phyloP scores from a whole-genome alignment of 306 rosid species.

The Canavalia gladiata region DNA sequence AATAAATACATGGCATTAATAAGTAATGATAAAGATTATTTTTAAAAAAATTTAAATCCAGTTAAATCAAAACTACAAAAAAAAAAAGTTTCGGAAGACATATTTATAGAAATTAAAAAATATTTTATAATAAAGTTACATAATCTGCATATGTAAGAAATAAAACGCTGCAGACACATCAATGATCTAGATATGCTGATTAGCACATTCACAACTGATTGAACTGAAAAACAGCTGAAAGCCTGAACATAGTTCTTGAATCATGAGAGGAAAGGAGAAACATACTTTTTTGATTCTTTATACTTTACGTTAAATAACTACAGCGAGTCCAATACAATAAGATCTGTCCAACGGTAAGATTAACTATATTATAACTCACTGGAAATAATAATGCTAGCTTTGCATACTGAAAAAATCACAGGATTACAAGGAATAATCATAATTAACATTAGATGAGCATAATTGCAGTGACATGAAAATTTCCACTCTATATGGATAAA shows the following conservation, averaged over 20 bases:
- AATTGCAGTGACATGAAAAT: conserved; percentile 1
- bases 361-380: neutral
- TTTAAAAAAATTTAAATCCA: no score
- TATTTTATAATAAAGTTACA: neutral
- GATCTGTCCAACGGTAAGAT: neutral
- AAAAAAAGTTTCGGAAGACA: no score
- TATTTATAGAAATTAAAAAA: no score
- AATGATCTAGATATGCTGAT: neutral
- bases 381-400: neutral
- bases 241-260: conserved; percentile 2
- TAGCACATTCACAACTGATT: neutral
- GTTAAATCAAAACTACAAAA: no score
- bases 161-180: neutral
- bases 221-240: conserved; percentile 11
- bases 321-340: neutral
- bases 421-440: conserved; percentile 1
- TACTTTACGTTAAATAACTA: neutral
- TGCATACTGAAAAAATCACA: conserved; percentile 7
- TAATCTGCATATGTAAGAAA: neutral
- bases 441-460: conserved; percentile 7
- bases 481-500: neutral
- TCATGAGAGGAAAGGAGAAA: neutral
- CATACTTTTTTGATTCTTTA: neutral
- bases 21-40: no score
- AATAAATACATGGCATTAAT: no score